These are phyloP conservation scores for Alternaria sp. DNA, from an alignment of 2,329 filamentous ascomycete genomes.

Conservation along the genomic window DNA sequence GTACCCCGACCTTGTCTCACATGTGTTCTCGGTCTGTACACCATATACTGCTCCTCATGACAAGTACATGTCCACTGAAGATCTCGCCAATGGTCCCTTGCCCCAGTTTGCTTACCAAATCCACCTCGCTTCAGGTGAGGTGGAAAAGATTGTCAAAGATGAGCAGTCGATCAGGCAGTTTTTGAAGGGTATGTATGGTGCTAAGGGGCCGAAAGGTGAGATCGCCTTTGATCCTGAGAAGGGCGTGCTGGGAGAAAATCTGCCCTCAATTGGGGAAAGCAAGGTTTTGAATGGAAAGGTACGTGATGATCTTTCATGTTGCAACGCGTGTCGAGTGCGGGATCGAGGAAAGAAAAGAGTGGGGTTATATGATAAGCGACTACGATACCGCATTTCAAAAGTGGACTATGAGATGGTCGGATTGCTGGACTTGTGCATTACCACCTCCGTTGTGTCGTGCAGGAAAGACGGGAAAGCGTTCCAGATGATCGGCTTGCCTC, in stretches of 20 bases:
- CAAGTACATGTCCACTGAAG: constrained; percentile 64
- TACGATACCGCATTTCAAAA: not conserved
- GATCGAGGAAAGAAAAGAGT: not conserved
- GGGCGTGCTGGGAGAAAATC: constrained; percentile 70
- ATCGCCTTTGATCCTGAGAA: constrained; percentile 64
- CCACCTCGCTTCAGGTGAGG: constrained; percentile 74
- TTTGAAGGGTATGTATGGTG: constrained; percentile 76
- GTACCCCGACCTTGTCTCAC: constrained; percentile 71
- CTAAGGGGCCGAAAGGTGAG: constrained; percentile 64
- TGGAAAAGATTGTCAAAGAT: constrained; percentile 57
- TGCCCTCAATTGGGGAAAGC: constrained; percentile 65
- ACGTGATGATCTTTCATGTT: constrained; percentile 28
- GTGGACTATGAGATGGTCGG: not conserved
- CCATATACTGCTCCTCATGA: constrained; percentile 69
- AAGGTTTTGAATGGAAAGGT: constrained; percentile 70
- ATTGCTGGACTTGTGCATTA: constrained; percentile 4
- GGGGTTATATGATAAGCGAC: not conserved
- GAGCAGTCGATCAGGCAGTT: constrained; percentile 73
- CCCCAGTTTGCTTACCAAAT: constrained; percentile 86
- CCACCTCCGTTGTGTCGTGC: not conserved
- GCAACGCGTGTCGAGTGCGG: constrained; percentile 7
- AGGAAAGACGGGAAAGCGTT: constrained; percentile 3
- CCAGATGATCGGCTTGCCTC: constrained; percentile 9
- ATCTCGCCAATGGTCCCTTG: constrained; percentile 64
- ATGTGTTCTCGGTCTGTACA: constrained; percentile 80